Evolutionary conservation across 345 rosid species (phyloP).

Genomic region (Moricandia moricandioides): DNA sequence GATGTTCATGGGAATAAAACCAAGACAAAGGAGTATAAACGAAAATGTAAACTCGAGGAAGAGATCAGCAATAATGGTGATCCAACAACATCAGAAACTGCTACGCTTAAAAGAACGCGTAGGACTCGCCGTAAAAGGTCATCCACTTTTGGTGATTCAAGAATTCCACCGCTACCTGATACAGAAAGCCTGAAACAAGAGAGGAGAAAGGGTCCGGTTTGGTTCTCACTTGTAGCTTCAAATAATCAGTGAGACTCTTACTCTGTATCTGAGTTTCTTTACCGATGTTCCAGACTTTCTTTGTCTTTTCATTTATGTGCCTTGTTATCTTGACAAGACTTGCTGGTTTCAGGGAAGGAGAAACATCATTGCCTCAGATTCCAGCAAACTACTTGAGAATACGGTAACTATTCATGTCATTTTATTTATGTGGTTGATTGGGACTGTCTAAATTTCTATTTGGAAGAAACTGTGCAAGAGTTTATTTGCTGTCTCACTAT

Average conservation of each 20-base stretch:
- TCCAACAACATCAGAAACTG: constrained; percentile 54
- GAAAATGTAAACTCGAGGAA: constrained; percentile 45
- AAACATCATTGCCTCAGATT: constrained; percentile 80
- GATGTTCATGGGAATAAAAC: constrained; percentile 44
- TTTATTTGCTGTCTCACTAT: constrained; percentile 7
- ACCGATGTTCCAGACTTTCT: neutral
- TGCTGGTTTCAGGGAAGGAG: constrained; percentile 69
- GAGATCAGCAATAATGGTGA: constrained; percentile 47
- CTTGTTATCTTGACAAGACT: constrained; percentile 26
- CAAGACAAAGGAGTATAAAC: constrained; percentile 55
- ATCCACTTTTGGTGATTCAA: constrained; percentile 48
- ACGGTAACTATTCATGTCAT: constrained; percentile 39
- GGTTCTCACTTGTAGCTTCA: constrained; percentile 94
- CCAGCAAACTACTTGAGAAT: constrained; percentile 75
- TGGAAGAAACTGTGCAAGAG: constrained; percentile 10
- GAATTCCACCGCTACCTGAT: constrained; percentile 56
- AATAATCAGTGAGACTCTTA: constrained; percentile 68
- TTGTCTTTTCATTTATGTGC: neutral
- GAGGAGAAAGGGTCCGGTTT: constrained; percentile 69
- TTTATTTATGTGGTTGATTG: neutral
- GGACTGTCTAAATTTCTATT: neutral
- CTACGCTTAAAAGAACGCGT: constrained; percentile 56
- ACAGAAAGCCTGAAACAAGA: constrained; percentile 49
- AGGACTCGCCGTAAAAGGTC: constrained; percentile 63
- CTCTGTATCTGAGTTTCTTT: constrained; percentile 9